Conservation (phyloP, 495 filamentous ascomycete species). For the Geopyxis carbonaria region DNA sequence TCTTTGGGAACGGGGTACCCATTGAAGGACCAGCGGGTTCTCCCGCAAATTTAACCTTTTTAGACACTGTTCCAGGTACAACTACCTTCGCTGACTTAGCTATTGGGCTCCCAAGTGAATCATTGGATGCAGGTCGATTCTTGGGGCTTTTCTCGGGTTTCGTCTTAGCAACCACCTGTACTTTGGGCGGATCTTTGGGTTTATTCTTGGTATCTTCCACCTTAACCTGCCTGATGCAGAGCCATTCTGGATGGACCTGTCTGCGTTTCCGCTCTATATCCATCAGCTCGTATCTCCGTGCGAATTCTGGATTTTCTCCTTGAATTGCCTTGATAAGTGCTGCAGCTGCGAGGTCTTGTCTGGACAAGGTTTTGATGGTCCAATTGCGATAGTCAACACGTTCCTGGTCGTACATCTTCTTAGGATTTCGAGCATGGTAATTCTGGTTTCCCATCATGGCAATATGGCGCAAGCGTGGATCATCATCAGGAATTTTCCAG, state of each 20-base stretch:
- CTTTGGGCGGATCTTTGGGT: neutral
- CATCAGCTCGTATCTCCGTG: conserved; percentile 14
- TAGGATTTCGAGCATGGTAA: neutral
- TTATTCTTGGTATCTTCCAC: conserved; percentile 2
- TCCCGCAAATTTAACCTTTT: conserved; percentile 3
- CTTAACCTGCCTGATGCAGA: conserved; percentile 21
- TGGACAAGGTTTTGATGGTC: conserved; percentile 9
- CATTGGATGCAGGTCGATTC: too few relatives aligned
- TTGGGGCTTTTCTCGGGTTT: neutral
- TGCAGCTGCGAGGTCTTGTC: conserved; percentile 19
- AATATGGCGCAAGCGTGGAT: conserved; percentile 22
- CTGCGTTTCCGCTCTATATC: conserved; percentile 23
- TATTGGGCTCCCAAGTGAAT: too few relatives aligned
- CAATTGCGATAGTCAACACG: conserved; percentile 10
- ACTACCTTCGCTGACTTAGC: too few relatives aligned
- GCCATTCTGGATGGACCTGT: conserved; percentile 16
- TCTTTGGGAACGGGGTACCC: neutral
- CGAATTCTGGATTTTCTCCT: conserved; percentile 11
- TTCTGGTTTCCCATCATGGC: conserved; percentile 10
- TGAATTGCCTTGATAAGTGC: conserved; percentile 16
- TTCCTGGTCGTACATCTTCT: conserved; percentile 12
- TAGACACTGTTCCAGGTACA: too few relatives aligned
- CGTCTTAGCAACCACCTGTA: neutral
- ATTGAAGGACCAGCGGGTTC: neutral
- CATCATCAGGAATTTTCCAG: conserved; percentile 20